Conservation (phyloP, 202 grass and related monocot species). For the Zizania palustris region DNA sequence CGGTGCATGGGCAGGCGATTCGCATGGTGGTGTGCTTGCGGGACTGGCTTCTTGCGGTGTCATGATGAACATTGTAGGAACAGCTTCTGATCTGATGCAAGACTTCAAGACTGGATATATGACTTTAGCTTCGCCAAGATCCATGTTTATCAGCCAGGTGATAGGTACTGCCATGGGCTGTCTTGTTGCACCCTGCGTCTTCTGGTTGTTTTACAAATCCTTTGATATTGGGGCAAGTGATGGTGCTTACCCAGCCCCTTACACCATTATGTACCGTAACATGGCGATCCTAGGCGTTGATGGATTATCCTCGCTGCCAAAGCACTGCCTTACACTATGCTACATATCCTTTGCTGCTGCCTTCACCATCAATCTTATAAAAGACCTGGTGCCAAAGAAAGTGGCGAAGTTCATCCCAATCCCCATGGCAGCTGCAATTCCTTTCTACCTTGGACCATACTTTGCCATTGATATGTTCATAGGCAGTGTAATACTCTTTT, state of each 20-base stretch:
- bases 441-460: constrained; percentile 79
- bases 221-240: constrained; percentile 53
- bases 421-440: constrained; percentile 85
- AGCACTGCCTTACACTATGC: constrained; percentile 67
- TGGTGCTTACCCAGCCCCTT: constrained; percentile 71
- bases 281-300: constrained; percentile 80
- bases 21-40: constrained; percentile 65
- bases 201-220: constrained; percentile 86
- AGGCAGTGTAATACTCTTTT: constrained; percentile 57
- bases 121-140: constrained; percentile 75
- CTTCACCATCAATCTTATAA: constrained; percentile 57
- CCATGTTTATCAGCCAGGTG: constrained; percentile 92
- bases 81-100: constrained; percentile 87
- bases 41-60: constrained; percentile 81
- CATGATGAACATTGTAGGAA: constrained; percentile 85
- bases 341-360: constrained; percentile 56
- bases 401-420: constrained; percentile 59
- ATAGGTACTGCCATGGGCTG: constrained; percentile 84
- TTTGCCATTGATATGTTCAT: constrained; percentile 82
- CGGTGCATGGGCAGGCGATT: constrained; percentile 63
- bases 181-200: constrained; percentile 68
- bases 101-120: constrained; percentile 90
- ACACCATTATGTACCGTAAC: constrained; percentile 72
- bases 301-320: constrained; percentile 59
- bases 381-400: constrained; percentile 50